Percentiles rank a stretch among this genome's conserved stretches.
phyloP scores from a whole-genome alignment of 2,329 filamentous ascomycete species.

The Emydomyces testavorans region DNA sequence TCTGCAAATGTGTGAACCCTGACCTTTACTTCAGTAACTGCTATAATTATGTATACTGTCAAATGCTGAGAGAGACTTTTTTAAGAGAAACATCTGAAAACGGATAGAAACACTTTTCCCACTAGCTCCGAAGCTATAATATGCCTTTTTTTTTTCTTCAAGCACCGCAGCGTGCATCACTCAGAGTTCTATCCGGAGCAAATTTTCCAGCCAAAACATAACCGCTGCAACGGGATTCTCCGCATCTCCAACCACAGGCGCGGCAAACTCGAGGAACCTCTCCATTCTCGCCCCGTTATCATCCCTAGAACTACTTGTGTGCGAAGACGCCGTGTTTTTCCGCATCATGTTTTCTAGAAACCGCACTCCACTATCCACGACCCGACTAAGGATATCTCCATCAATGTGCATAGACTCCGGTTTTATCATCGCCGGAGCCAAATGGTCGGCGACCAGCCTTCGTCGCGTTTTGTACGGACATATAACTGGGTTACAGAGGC shows the following conservation, averaged over 20 bases:
- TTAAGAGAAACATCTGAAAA: too few species aligned
- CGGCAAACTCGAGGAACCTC: slow-evolving; percentile 41
- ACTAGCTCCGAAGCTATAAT: background rate
- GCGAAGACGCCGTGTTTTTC: background rate
- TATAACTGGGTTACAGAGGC: slow-evolving; percentile 38
- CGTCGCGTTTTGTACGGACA: slow-evolving; percentile 39
- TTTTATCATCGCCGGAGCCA: slow-evolving; percentile 34
- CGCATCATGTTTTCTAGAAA: slow-evolving; percentile 26
- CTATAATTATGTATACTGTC: too few species aligned
- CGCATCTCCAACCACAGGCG: slow-evolving; percentile 36
- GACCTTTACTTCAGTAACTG: too few species aligned
- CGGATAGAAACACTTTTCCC: too few species aligned
- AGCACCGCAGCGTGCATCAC: slow-evolving; percentile 30
- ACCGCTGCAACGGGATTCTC: slow-evolving; percentile 22
- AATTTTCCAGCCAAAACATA: slow-evolving; percentile 27
- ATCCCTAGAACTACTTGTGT: slow-evolving; percentile 2
- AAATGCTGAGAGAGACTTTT: too few species aligned
- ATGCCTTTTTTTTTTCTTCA: background rate
- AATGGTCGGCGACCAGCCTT: slow-evolving; percentile 21
- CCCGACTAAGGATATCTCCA: slow-evolving; percentile 51
- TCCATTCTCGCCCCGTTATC: slow-evolving; percentile 23
- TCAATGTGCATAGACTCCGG: slow-evolving; percentile 51
- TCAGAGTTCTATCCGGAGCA: slow-evolving; percentile 22
- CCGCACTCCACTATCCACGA: slow-evolving; percentile 36
- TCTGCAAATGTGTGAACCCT: background rate